These are phyloP conservation scores for Tanozyma kutaoensis DNA, from an alignment of 805 yeast genomes.

Conservation along the genomic window DNA sequence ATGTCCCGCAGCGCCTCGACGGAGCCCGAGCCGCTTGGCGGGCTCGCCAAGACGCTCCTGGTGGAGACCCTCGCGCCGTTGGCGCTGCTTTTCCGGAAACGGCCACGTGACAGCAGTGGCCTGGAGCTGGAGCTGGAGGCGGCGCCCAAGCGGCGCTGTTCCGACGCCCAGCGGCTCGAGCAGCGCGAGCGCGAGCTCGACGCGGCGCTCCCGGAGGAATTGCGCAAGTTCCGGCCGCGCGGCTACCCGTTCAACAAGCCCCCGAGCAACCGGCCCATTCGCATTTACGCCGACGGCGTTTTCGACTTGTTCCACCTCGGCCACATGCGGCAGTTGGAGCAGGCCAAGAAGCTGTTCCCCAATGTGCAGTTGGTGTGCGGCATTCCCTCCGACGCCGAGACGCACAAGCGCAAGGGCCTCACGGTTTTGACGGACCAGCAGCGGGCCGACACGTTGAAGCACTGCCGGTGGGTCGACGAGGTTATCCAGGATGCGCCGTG, in stretches of 20 bases:
- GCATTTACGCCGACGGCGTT: constrained; percentile 98
- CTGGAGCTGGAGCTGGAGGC: too few relatives aligned
- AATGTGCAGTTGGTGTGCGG: constrained; percentile 84
- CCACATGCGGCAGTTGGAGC: constrained; percentile 96
- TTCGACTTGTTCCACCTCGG: constrained; percentile 95
- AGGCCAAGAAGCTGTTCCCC: constrained; percentile 84
- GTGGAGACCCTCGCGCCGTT: constrained; percentile 29
- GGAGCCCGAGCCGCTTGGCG: too few relatives aligned
- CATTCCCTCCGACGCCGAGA: constrained; percentile 77
- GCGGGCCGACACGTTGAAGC: constrained; percentile 80
- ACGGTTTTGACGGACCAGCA: constrained; percentile 85
- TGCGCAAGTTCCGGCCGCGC: constrained; percentile 63
- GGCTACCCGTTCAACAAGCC: constrained; percentile 76
- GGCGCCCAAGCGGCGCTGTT: constrained; percentile 4
- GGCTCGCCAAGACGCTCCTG: constrained; percentile 22
- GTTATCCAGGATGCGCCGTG: constrained; percentile 93
- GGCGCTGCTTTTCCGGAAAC: too few relatives aligned
- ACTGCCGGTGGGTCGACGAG: constrained; percentile 97
- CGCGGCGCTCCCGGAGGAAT: constrained; percentile 51
- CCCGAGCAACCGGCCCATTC: constrained; percentile 70
- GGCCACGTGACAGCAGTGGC: too few relatives aligned
- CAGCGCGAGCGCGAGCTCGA: constrained; percentile 49
- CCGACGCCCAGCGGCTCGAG: constrained; percentile 21
- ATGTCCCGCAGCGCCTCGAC: too few relatives aligned
- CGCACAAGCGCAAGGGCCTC: constrained; percentile 85